Evolutionary conservation across 805 yeast species (phyloP).

Genomic region (Metschnikowia lunata): DNA sequence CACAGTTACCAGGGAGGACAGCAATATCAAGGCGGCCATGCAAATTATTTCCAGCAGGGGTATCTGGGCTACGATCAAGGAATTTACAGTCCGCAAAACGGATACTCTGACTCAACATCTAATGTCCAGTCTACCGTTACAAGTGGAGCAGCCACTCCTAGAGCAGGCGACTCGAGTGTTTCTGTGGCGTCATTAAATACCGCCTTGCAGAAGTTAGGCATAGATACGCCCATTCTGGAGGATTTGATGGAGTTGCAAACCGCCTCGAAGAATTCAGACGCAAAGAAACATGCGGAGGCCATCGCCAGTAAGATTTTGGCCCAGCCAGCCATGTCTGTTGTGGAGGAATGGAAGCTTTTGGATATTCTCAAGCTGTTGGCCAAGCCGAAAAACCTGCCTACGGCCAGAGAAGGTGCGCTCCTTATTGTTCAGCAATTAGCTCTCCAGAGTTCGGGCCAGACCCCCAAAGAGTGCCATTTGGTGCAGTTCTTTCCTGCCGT

Average conservation of each 20-base stretch:
- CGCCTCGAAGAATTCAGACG: constrained; percentile 50
- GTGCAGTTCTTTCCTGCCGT: constrained; percentile 58
- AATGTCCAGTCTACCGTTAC: constrained; percentile 16
- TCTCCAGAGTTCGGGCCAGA: constrained; percentile 56
- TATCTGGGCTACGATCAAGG: constrained; percentile 9
- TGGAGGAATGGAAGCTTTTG: constrained; percentile 61
- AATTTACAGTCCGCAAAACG: constrained; percentile 4
- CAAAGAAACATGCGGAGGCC: constrained; percentile 49
- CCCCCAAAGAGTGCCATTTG: constrained; percentile 75
- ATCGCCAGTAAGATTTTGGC: constrained; percentile 46
- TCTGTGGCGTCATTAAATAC: constrained; percentile 70
- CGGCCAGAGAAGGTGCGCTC: constrained; percentile 75
- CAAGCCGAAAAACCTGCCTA: constrained; percentile 68
- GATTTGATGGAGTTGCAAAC: constrained; percentile 48
- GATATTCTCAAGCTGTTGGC: constrained; percentile 62
- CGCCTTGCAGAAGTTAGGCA: constrained; percentile 55
- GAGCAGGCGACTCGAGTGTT: constrained; percentile 51
- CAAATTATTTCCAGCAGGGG: constrained; percentile 3
- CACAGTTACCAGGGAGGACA: constrained; percentile 8
- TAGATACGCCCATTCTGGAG: constrained; percentile 65
- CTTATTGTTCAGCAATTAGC: constrained; percentile 56
- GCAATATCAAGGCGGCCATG: constrained; percentile 5
- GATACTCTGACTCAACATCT: constrained; percentile 10
- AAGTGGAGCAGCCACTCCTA: constrained; percentile 36
- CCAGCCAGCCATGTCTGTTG: constrained; percentile 38